Evolutionary conservation across 495 filamentous ascomycete species (phyloP).

Genomic region (Cercophora newfieldiana): DNA sequence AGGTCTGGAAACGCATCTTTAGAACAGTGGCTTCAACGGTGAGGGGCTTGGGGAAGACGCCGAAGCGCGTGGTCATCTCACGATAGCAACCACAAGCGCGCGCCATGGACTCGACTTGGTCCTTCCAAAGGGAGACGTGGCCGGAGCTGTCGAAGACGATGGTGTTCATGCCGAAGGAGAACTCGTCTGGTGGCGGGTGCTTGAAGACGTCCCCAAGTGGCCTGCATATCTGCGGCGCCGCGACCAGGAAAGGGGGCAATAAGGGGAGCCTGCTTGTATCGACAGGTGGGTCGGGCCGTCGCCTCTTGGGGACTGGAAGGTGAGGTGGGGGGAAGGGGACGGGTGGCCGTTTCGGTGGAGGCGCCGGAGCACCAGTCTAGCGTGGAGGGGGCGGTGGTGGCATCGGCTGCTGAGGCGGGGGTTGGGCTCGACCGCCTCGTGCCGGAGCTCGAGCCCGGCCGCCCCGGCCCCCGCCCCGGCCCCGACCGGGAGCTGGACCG

Average conservation of each 20-base stretch:
- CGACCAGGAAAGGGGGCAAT: slow-evolving; percentile 11
- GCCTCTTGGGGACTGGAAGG: not conserved
- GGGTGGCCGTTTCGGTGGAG: not conserved
- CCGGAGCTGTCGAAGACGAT: slow-evolving; percentile 13
- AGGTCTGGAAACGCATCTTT: slow-evolving; percentile 19
- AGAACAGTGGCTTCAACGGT: slow-evolving; percentile 24
- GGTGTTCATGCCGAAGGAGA: slow-evolving; percentile 19
- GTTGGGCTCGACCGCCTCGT: not conserved
- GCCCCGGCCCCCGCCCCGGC: too few species aligned
- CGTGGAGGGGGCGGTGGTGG: not conserved
- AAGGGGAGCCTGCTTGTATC: slow-evolving; percentile 1
- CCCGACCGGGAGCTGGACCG: not conserved
- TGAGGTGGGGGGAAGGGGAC: not conserved
- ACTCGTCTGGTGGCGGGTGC: not conserved
- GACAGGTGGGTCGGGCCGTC: not conserved
- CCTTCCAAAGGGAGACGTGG: slow-evolving; percentile 18
- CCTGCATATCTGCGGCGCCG: not conserved
- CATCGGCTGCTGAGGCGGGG: not conserved
- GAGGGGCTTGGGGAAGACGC: slow-evolving; percentile 14
- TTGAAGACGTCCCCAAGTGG: slow-evolving; percentile 11
- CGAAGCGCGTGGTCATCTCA: slow-evolving; percentile 23
- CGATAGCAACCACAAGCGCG: slow-evolving; percentile 19
- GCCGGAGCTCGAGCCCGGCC: too few species aligned
- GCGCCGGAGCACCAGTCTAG: not conserved
- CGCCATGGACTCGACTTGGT: slow-evolving; percentile 24